Percentiles rank a stretch among this genome's conserved stretches.
Conservation (phyloP, 768 basidiomycete genomes). For the Rossbeevera mucosa region DNA sequence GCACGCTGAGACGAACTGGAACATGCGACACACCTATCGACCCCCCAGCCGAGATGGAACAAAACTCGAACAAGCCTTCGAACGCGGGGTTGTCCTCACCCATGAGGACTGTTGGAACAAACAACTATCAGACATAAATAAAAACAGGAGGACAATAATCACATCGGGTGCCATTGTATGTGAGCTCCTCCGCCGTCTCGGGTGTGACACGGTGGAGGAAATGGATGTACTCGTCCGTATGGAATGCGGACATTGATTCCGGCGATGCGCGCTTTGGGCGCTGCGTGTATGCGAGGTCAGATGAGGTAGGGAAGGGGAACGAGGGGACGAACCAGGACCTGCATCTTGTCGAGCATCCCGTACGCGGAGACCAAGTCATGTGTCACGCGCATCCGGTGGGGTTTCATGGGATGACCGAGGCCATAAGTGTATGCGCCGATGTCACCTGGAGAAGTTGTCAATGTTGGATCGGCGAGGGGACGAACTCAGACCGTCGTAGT, state of each 20-base stretch:
- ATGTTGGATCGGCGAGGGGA: not conserved
- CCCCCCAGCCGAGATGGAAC: conserved; percentile 93
- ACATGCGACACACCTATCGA: conserved; percentile 66
- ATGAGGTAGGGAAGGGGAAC: not conserved
- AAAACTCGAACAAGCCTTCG: conserved; percentile 95
- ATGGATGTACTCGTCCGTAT: conserved; percentile 97
- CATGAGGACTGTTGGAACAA: conserved; percentile 40
- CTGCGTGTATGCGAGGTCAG: conserved; percentile 35
- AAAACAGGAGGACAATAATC: conserved; percentile 20
- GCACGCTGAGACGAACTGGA: not conserved
- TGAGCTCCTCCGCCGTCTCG: conserved; percentile 84
- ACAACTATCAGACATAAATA: not conserved
- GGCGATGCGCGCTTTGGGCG: conserved; percentile 66
- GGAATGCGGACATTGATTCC: conserved; percentile 86
- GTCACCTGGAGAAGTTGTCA: conserved; percentile 45
- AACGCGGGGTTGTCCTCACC: conserved; percentile 97
- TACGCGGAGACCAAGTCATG: conserved; percentile 91
- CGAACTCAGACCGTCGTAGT: conserved; percentile 58
- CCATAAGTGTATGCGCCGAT: conserved; percentile 79
- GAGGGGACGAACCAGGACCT: conserved; percentile 60
- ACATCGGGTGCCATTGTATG: conserved; percentile 84
- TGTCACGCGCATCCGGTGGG: conserved; percentile 89
- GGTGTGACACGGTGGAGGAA: conserved; percentile 86
- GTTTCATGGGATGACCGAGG: conserved; percentile 92
- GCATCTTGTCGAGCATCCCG: conserved; percentile 91